phyloP scores from a whole-genome alignment of 371 early-diverging fungal species.

The Mortierella sp. region DNA sequence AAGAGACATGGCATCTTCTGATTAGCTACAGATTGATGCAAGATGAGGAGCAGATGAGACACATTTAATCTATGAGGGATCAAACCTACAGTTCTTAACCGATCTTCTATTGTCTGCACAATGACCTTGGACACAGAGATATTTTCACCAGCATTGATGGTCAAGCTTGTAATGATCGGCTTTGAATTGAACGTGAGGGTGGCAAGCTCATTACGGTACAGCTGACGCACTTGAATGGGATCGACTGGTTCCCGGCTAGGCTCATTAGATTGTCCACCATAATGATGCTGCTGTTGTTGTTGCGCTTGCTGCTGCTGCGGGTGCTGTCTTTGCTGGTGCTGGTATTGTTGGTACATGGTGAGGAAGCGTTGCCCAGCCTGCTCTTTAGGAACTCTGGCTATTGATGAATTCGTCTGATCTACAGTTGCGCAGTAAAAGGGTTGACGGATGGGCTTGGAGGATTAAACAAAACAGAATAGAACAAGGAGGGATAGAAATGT shows the following conservation, averaged over 20 bases:
- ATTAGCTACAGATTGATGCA: background rate
- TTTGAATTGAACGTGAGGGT: slow-evolving; percentile 88
- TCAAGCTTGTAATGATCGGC: slow-evolving; percentile 90
- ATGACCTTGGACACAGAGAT: slow-evolving; percentile 70
- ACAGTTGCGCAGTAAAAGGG: no score
- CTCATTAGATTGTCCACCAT: slow-evolving; percentile 19
- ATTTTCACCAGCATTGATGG: slow-evolving; percentile 86
- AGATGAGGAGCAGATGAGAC: background rate
- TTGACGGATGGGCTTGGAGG: no score
- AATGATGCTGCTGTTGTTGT: slow-evolving; percentile 26
- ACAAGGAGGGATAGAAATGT: no score
- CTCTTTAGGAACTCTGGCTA: no score
- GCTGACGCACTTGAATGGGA: slow-evolving; percentile 21
- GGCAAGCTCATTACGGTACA: slow-evolving; percentile 38
- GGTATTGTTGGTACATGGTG: slow-evolving; percentile 46
- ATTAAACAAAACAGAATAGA: no score
- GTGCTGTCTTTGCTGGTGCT: slow-evolving; percentile 11
- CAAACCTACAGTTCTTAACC: slow-evolving; percentile 77
- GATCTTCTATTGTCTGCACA: slow-evolving; percentile 86
- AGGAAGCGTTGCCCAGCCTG: no score
- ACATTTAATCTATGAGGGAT: background rate
- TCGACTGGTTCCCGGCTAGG: slow-evolving; percentile 43
- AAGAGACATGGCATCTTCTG: slow-evolving; percentile 9
- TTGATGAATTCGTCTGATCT: no score
- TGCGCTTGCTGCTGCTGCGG: slow-evolving; percentile 17